These are phyloP conservation scores for Aspergillus versicolor DNA, from an alignment of 2,329 filamentous ascomycete genomes.

Conservation along the genomic window DNA sequence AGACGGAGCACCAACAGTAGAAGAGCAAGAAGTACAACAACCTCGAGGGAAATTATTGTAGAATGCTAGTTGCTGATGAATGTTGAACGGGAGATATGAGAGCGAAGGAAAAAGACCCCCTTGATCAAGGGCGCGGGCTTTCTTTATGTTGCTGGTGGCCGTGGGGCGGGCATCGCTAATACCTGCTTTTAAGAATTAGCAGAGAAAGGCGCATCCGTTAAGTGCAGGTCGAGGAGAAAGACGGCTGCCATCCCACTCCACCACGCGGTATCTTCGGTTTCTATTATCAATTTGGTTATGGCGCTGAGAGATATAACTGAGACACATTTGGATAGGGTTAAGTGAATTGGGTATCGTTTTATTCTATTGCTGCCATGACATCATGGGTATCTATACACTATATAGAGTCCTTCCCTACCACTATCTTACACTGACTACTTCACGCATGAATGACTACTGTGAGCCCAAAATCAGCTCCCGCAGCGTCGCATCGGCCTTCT, in stretches of 20 bases:
- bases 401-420: not conserved
- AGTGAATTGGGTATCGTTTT: not conserved
- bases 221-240: slow-evolving; percentile 49
- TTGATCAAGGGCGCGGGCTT: slow-evolving; percentile 9
- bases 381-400: slow-evolving; percentile 1
- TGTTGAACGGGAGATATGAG: not conserved
- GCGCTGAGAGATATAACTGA: not conserved
- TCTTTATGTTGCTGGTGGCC: slow-evolving; percentile 16
- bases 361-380: slow-evolving; percentile 1
- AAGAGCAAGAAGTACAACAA: not conserved
- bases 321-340: not conserved
- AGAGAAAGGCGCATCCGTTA: slow-evolving; percentile 43
- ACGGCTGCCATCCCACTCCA: slow-evolving; percentile 26
- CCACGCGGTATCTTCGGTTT: slow-evolving; percentile 26
- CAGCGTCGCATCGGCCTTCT: slow-evolving; percentile 56
- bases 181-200: slow-evolving; percentile 45
- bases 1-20: not conserved
- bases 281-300: slow-evolving; percentile 24
- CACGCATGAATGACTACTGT: not conserved
- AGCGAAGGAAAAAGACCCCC: not conserved
- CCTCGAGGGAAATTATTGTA: not conserved
- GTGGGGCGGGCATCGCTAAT: slow-evolving; percentile 32
- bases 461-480: slow-evolving; percentile 45
- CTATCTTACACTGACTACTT: slow-evolving; percentile 2
- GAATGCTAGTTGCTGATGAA: not conserved